Evolutionary conservation across 1,284 basidiomycete genomes (phyloP).

Genomic region (Irpex sp.): DNA sequence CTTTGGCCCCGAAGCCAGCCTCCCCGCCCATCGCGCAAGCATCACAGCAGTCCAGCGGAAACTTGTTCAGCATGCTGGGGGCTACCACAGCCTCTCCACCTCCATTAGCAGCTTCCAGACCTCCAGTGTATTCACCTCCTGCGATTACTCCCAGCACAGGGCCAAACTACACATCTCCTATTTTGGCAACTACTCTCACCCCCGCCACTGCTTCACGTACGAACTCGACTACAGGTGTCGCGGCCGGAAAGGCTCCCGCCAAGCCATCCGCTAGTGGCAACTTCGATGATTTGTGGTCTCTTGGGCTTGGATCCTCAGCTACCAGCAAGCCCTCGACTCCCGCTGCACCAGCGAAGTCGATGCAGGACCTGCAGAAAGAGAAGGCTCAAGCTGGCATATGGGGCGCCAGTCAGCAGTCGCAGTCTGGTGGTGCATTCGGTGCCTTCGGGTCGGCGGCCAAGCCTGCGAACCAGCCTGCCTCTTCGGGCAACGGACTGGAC

Average conservation of each 20-base stretch:
- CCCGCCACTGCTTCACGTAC: slow-evolving; percentile 16
- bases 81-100: slow-evolving; percentile 11
- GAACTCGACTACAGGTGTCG: slow-evolving; percentile 12
- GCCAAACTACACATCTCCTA: slow-evolving; percentile 13
- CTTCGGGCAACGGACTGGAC: slow-evolving; percentile 24
- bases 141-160: slow-evolving; percentile 15
- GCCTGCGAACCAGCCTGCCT: slow-evolving; percentile 15
- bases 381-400: slow-evolving; percentile 76
- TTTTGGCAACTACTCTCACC: slow-evolving; percentile 12
- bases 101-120: slow-evolving; percentile 8
- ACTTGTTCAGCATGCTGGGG: slow-evolving; percentile 21
- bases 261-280: slow-evolving; percentile 34
- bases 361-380: slow-evolving; percentile 84
- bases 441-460: slow-evolving; percentile 12
- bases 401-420: slow-evolving; percentile 42
- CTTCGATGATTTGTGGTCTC: slow-evolving; percentile 90
- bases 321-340: slow-evolving; percentile 21
- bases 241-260: slow-evolving; percentile 19
- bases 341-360: slow-evolving; percentile 56
- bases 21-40: slow-evolving; percentile 14
- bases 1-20: slow-evolving; percentile 14
- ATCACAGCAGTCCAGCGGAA: slow-evolving; percentile 12
- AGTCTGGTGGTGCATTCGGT: slow-evolving; percentile 38
- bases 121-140: slow-evolving; percentile 13
- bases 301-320: slow-evolving; percentile 59